Base-by-base conservation (phyloP, 176 grass and related monocot genomes). In the Sorghum bicolor region DNA sequence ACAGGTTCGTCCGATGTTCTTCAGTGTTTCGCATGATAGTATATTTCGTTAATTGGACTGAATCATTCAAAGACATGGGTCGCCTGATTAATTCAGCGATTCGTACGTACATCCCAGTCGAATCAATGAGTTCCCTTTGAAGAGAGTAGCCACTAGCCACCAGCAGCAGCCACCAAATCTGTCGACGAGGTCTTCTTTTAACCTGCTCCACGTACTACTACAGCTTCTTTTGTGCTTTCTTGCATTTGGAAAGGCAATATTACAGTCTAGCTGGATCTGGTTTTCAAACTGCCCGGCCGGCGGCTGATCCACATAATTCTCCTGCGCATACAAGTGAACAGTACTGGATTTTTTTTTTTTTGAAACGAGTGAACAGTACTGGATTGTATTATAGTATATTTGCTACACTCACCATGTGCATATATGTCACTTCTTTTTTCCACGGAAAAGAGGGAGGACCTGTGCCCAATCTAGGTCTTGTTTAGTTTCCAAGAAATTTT, bases 1-100 rank as follows among this genome's bases (percentile, higher is more conserved):
- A 73, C 41, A 16, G 14, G 2, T 24, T 13, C 25, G 70, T 30
- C 25, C 25, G 25, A 19, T 72, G 70, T 30, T 72, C 70, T 72
- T 45, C 43, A 30, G 15, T 45, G 14, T 32, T 63, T 73, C 16
- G 28, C 55, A 3, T 16, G 61, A 71, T 33, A 53, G 52, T 17
- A 50, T 50, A 69, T 8, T 64, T 29, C 8, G 9, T 38, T 30
- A 12, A 61, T 2, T n/a, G n/a, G 70, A 16, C 50, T 44, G 47
- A 37, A 75, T 68, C 71, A 71, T 76, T 82, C 78, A 87, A 62
- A 45, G 48, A 62, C 64, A 70, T 7, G 6, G 26, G 63, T 81
- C 45, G 39, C 36, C 11, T 75, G 60, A 66, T 81, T 75, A 17
- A 5, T 1, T 33, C n/a, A 41, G 31, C 5, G 85, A 86, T 75